Conservation (phyloP, 2,329 filamentous ascomycete species). For the Hypoxylon sp. region DNA sequence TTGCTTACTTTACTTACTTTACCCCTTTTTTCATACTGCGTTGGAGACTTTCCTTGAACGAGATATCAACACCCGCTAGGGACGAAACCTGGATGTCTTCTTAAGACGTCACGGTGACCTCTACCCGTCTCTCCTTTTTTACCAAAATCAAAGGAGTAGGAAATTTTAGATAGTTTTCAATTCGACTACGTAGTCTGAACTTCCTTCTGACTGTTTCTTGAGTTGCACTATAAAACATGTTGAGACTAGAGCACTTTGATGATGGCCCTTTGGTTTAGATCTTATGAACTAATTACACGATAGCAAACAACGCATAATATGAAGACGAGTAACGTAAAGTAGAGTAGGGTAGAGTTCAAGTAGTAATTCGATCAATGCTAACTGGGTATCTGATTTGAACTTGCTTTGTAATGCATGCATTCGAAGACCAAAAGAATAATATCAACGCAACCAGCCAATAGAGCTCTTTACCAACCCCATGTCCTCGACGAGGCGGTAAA, state of each 20-base stretch:
- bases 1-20: not conserved
- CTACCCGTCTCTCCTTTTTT: too few relatives aligned
- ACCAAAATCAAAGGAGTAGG: too few relatives aligned
- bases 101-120: too few relatives aligned
- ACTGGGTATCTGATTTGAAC: slow-evolving; percentile 25
- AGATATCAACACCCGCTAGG: not conserved
- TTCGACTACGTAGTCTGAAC: too few relatives aligned
- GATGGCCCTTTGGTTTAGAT: too few relatives aligned
- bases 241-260: too few relatives aligned
- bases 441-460: not conserved
- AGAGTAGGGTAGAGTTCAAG: not conserved
- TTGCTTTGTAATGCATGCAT: not conserved
- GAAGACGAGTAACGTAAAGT: not conserved
- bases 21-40: not conserved
- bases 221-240: too few relatives aligned
- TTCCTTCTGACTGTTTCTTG: too few relatives aligned
- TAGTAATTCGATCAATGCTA: not conserved
- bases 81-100: not conserved
- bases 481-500: slow-evolving; percentile 90
- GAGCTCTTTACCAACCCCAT: slow-evolving; percentile 85
- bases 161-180: too few relatives aligned
- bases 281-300: too few relatives aligned
- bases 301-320: not conserved
- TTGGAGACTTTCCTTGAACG: not conserved
- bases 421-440: not conserved